Percentiles rank a stretch among this genome's conserved stretches.
These are phyloP conservation scores for sorghum (Sorghum bicolor) DNA, from an alignment of 176 grass and related monocot species.

Conservation along the genomic window Sorghum_bicolor_NCBIv3 NC_012872.2:67654501-67655000, in stretches of 20 bases:
- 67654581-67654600: conserved; percentile 56
- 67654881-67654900: conserved; percentile 21
- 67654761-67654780: not conserved
- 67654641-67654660: conserved; percentile 78
- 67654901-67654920: conserved; percentile 19
- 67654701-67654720: conserved; percentile 53
- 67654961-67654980: not conserved
- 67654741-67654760: not conserved
- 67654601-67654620: conserved; percentile 83
- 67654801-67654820: conserved; percentile 25
- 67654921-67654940: conserved; percentile 61
- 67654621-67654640: conserved; percentile 88
- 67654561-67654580: conserved; percentile 59
- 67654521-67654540: conserved; percentile 61
- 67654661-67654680: conserved; percentile 84
- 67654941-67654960: conserved; percentile 52
- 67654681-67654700: conserved; percentile 41
- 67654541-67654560: conserved; percentile 80
- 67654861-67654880: conserved; percentile 33
- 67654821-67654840: conserved; percentile 9
- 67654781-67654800: conserved; percentile 22
- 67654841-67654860: conserved; percentile 21
- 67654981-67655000: not conserved
- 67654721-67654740: conserved; percentile 31
- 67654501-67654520: conserved; percentile 30